Percentiles rank a stretch among this genome's conserved stretches.
These are phyloP conservation scores for Colletotrichum theobromicola DNA, from an alignment of 2,329 filamentous ascomycete genomes.

Conservation along the genomic window DNA sequence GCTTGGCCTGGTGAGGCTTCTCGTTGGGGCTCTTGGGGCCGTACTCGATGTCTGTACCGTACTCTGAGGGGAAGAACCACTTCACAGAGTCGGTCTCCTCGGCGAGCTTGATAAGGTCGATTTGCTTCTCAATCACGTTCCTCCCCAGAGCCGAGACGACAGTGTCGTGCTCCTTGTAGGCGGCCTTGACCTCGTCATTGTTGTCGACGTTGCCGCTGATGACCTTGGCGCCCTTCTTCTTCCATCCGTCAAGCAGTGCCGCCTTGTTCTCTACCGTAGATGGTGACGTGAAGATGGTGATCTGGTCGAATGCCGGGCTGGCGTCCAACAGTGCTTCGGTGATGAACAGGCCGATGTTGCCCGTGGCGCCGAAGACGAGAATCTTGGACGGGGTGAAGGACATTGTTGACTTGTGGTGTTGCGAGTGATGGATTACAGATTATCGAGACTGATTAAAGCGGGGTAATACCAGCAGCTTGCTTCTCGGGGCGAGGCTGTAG, in stretches of 20 bases:
- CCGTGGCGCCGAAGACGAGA: conserved; percentile 42
- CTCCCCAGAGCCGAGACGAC: conserved; percentile 70
- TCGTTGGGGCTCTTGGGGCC: conserved; percentile 61
- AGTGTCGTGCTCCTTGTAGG: conserved; percentile 67
- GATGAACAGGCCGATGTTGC: conserved; percentile 46
- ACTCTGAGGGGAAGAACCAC: conserved; percentile 73
- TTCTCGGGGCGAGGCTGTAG: neutral
- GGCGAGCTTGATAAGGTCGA: conserved; percentile 65
- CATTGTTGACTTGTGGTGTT: neutral
- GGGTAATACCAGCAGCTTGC: neutral
- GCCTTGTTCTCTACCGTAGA: conserved; percentile 23
- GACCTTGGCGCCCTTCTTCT: conserved; percentile 26
- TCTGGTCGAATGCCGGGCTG: conserved; percentile 34
- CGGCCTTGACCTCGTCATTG: conserved; percentile 51
- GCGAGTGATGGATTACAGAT: neutral
- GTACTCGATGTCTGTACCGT: conserved; percentile 70
- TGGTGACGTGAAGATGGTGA: conserved; percentile 37
- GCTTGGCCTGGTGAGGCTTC: conserved; percentile 72
- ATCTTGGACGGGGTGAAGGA: conserved; percentile 9
- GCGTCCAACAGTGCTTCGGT: conserved; percentile 40
- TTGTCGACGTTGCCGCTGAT: conserved; percentile 42
- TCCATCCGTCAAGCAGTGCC: conserved; percentile 23
- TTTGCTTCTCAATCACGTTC: conserved; percentile 64
- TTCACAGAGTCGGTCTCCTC: conserved; percentile 57
- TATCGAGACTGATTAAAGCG: neutral